A percentile compares a stretch with the other conserved stretches of the same genome.
phyloP scores from a whole-genome alignment of 176 grass and related monocot species.

The Leersia perrieri region DNA sequence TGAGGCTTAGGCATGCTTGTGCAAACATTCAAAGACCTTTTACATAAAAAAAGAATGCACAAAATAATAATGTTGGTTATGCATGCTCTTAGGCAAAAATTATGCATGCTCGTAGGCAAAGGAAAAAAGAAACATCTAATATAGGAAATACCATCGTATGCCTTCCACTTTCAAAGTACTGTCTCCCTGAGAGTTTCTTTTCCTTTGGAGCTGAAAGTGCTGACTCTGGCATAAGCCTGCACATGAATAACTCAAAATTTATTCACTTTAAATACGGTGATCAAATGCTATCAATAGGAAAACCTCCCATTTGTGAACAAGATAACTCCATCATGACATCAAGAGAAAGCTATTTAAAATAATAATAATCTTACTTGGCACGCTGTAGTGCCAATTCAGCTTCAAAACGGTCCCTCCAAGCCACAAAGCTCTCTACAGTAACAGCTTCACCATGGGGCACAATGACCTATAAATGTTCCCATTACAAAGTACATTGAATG shows the following conservation, averaged over 20 bases:
- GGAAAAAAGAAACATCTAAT: neutral
- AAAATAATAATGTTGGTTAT: constrained; percentile 13
- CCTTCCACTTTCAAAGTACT: constrained; percentile 95
- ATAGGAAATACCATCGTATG: constrained; percentile 58
- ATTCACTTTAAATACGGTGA: constrained; percentile 4
- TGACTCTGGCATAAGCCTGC: constrained; percentile 97
- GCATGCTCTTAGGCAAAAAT: constrained; percentile 1
- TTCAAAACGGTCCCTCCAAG: constrained; percentile 98
- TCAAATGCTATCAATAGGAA: neutral
- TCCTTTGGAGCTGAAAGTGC: constrained; percentile 85
- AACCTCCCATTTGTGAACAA: constrained; percentile 9
- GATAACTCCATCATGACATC: constrained; percentile 22
- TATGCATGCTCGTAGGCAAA: constrained; percentile 5
- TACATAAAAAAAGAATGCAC: neutral
- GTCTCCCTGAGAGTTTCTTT: constrained; percentile 81
- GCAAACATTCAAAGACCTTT: constrained; percentile 25
- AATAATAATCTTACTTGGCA: constrained; percentile 80
- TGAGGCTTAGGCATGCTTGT: constrained; percentile 9
- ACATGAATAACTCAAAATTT: constrained; percentile 37
- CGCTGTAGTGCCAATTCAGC: constrained; percentile 87
- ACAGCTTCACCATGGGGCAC: constrained; percentile 95
- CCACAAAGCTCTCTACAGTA: constrained; percentile 84
- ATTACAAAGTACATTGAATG: constrained; percentile 7
- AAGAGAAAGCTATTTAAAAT: neutral
- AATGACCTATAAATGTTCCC: constrained; percentile 64